Conservation (phyloP, 495 filamentous ascomycete species). For the Aspergillus cavernicola region DNA sequence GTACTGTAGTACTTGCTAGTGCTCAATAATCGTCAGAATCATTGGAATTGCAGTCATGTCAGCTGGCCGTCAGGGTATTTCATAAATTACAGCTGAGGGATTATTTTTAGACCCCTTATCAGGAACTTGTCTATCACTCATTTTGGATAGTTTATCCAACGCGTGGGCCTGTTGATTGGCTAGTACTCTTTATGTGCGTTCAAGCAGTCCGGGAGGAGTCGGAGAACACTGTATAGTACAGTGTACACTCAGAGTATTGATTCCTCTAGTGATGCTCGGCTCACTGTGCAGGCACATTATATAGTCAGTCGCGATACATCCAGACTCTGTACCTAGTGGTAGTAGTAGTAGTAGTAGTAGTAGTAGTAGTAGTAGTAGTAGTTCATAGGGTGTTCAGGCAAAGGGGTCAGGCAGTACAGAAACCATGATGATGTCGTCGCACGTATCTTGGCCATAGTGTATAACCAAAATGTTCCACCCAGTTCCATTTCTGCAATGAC, state of each 20-base stretch:
- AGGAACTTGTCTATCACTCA: neutral
- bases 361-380: too few relatives aligned
- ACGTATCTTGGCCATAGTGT: too few relatives aligned
- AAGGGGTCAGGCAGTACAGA: too few relatives aligned
- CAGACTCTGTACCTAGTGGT: too few relatives aligned
- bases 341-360: too few relatives aligned
- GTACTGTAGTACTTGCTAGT: neutral
- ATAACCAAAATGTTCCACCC: slow-evolving; percentile 15
- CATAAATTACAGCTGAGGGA: slow-evolving; percentile 4
- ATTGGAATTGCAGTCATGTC: slow-evolving; percentile 21
- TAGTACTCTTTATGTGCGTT: slow-evolving; percentile 3
- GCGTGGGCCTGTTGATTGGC: slow-evolving; percentile 28
- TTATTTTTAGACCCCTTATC: slow-evolving; percentile 12
- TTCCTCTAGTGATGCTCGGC: too few relatives aligned
- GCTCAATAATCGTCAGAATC: slow-evolving; percentile 9
- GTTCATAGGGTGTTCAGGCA: too few relatives aligned
- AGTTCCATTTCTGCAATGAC: slow-evolving; percentile 3
- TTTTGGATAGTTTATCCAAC: neutral
- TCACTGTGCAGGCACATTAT: too few relatives aligned
- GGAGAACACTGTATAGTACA: slow-evolving; percentile 11
- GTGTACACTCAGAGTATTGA: neutral
- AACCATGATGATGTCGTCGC: neutral
- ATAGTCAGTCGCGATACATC: too few relatives aligned
- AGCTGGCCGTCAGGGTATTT: slow-evolving; percentile 2
- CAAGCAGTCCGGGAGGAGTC: slow-evolving; percentile 23